These are phyloP conservation scores for Litsea cubeba DNA, from an alignment of 164 flowering plant species.

Conservation along the genomic window DNA sequence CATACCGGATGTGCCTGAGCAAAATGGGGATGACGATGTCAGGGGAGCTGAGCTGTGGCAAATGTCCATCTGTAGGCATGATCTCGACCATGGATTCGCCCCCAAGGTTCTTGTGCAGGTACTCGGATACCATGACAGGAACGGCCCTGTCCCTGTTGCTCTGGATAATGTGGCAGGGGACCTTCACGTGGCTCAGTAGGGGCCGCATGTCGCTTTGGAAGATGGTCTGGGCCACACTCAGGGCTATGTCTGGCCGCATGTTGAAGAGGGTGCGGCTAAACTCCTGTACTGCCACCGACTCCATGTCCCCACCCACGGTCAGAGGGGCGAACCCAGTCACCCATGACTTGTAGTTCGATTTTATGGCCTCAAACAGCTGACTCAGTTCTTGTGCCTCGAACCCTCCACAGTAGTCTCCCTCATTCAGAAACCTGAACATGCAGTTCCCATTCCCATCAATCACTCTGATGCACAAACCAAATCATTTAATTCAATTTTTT, in stretches of 20 bases:
- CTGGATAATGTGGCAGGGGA: conserved; percentile 51
- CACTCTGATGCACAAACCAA: background rate
- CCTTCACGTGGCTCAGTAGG: conserved; percentile 25
- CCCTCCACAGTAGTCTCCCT: conserved; percentile 42
- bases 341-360: conserved; percentile 43
- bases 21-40: conserved; percentile 42
- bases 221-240: conserved; percentile 35
- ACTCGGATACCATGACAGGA: conserved; percentile 35
- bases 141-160: conserved; percentile 48
- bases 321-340: conserved; percentile 47
- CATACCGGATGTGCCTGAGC: conserved; percentile 36
- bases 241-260: conserved; percentile 49
- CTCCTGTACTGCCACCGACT: conserved; percentile 43
- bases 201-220: conserved; percentile 36
- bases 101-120: conserved; percentile 20
- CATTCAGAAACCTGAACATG: conserved; percentile 41
- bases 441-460: background rate
- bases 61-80: conserved; percentile 44
- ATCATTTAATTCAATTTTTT: background rate
- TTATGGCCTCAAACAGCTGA: conserved; percentile 37
- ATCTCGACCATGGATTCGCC: conserved; percentile 42
- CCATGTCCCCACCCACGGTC: conserved; percentile 48
- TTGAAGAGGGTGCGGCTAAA: conserved; percentile 52
- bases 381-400: conserved; percentile 45
- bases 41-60: conserved; percentile 54